Percentiles rank a stretch among this genome's conserved stretches.
Conservation (phyloP, 192 early-diverging fungal species). For the Geosiphon pyriformis region DNA sequence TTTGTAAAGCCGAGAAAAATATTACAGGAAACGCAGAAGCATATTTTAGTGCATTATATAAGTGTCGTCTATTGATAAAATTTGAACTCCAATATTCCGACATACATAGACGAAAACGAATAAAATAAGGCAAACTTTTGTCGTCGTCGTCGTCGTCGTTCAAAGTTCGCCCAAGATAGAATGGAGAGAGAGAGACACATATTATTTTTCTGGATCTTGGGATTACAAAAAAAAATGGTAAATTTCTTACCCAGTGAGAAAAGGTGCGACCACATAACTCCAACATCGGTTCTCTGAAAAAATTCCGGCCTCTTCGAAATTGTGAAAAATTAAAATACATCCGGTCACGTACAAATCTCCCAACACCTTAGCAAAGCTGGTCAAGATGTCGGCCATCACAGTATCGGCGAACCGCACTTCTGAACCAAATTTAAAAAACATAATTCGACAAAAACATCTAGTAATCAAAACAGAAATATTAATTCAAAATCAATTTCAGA, state of each 20-base stretch:
- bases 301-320: slow-evolving; percentile 26
- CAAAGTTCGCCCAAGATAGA: background rate
- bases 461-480: background rate
- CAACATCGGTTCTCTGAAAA: slow-evolving; percentile 39
- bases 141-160: background rate
- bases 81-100: slow-evolving; percentile 62
- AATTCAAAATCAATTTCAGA: background rate
- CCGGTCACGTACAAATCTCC: slow-evolving; percentile 72
- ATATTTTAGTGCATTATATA: slow-evolving; percentile 93
- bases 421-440: slow-evolving; percentile 43
- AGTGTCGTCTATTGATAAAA: slow-evolving; percentile 53
- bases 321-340: slow-evolving; percentile 53
- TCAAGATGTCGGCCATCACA: slow-evolving; percentile 92
- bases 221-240: background rate
- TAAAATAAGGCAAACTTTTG: slow-evolving; percentile 66
- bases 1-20: slow-evolving; percentile 47
- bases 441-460: slow-evolving; percentile 46
- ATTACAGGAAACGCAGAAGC: slow-evolving; percentile 77
- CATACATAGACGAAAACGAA: slow-evolving; percentile 76
- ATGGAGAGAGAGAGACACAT: background rate
- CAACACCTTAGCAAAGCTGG: slow-evolving; percentile 85
- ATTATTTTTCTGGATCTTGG: background rate
- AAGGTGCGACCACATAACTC: slow-evolving; percentile 46
- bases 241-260: slow-evolving; percentile 60
- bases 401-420: slow-evolving; percentile 71